Base-by-base conservation (phyloP, 176 grass and related monocot species). In the Thalia dealbata region DNA sequence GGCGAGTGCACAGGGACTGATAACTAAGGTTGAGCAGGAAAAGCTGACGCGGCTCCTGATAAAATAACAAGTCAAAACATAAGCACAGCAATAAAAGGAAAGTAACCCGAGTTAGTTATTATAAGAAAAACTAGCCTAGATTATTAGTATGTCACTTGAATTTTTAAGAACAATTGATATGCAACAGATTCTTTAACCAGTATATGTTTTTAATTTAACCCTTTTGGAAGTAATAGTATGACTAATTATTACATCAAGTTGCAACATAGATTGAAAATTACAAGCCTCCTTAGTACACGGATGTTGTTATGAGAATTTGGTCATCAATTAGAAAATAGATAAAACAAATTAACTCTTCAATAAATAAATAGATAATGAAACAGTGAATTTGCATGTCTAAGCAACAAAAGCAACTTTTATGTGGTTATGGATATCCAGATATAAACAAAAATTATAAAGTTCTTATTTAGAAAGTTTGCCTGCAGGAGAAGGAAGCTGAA, bases 401-500 rank as follows among this genome's bases (percentile, higher is more conserved):
- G 1, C 54, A 58, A 58, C 15, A 58, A 18, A 58, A n/a, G 21
- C 16, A 58, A 7, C 18, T n/a, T 75, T 45, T 48, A 48, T 48
- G 45, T 13, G 11, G 45, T 9, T 48, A 48, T 48, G 45, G 11
- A 48, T 48, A 13, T 8, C 45, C 45, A 48, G 11, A 2, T 48
- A 48, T 13, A 48, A 48, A 48, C 6, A 48, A 7, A 48, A 48
- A 48, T 8, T 48, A 48, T 48, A 48, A 48, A 48, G 45, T 48
- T 48, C 45, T 48, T 48, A 48, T 48, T 48, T 48, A 48, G 35
- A 30, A 75, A 62, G 32, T 78, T 87, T 91, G 46, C 88, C 88
- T 82, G 84, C 44, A 82, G 88, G 67, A 80, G 76, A 80, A 84
- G 83, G 79, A 75, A 83, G 78, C 64, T 87, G 88, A 84, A 77